Evolutionary conservation across 257 asterid genomes (phyloP).

Genomic region (Salvia rosmarinus): DNA sequence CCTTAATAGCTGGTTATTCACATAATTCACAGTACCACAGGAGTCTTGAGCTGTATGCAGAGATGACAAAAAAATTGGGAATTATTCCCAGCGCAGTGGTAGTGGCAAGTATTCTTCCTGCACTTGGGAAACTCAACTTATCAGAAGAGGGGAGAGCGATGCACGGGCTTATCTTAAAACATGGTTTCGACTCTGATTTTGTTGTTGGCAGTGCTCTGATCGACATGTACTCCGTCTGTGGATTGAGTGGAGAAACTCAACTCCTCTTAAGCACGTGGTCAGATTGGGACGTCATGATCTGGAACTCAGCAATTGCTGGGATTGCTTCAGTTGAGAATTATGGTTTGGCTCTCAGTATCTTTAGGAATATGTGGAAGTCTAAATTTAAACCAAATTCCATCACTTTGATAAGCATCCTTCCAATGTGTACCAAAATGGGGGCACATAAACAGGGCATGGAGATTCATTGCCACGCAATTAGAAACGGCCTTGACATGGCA

Average conservation of each 20-base stretch:
- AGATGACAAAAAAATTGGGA: constrained; percentile 37
- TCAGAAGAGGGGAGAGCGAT: constrained; percentile 37
- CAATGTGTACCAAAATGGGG: constrained; percentile 44
- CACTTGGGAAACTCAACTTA: constrained; percentile 39
- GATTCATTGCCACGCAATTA: constrained; percentile 41
- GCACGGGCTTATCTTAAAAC: constrained; percentile 43
- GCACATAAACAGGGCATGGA: constrained; percentile 45
- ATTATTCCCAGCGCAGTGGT: constrained; percentile 28
- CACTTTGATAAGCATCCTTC: constrained; percentile 44
- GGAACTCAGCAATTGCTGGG: constrained; percentile 46
- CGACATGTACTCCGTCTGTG: constrained; percentile 46
- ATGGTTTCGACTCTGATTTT: constrained; percentile 40
- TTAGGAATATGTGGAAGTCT: constrained; percentile 37
- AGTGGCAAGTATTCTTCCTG: constrained; percentile 42
- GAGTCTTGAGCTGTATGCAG: constrained; percentile 39
- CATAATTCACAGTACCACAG: constrained; percentile 31
- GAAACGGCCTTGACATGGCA: constrained; percentile 17
- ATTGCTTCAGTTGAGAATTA: constrained; percentile 32
- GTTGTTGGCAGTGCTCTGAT: constrained; percentile 38
- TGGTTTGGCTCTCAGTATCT: constrained; percentile 31
- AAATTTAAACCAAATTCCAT: constrained; percentile 36
- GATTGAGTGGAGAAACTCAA: constrained; percentile 29
- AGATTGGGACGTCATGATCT: constrained; percentile 37
- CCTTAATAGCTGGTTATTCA: constrained; percentile 46
- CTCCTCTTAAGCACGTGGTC: constrained; percentile 33